phyloP scores from a whole-genome alignment of 345 rosid species.

The Angophora floribunda region DNA sequence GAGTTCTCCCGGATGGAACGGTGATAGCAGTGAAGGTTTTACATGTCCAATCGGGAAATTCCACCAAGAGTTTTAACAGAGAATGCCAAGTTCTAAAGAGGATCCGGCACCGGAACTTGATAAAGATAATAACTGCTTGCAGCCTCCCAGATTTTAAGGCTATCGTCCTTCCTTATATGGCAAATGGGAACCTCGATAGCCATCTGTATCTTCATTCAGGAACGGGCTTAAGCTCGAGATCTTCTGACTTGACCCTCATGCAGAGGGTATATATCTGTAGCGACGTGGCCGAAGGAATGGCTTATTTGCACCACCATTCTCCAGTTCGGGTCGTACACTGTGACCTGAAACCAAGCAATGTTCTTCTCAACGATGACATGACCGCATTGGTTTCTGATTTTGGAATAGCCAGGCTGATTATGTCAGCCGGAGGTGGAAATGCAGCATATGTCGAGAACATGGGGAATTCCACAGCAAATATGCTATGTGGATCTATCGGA shows the following conservation, averaged over 20 bases:
- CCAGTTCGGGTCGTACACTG: conserved; percentile 46
- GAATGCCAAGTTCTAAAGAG: conserved; percentile 51
- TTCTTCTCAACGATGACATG: conserved; percentile 60
- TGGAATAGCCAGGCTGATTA: conserved; percentile 41
- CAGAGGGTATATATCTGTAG: conserved; percentile 50
- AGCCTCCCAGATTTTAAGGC: conserved; percentile 54
- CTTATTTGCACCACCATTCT: conserved; percentile 56
- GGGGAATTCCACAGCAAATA: conserved; percentile 43
- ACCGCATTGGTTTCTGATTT: conserved; percentile 55
- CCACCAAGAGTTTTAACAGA: conserved; percentile 44
- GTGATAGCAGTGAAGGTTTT: conserved; percentile 41
- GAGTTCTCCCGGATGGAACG: conserved; percentile 36
- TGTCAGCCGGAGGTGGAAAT: conserved; percentile 20
- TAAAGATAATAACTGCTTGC: conserved; percentile 50
- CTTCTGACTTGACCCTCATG: conserved; percentile 30
- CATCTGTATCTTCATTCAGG: conserved; percentile 31
- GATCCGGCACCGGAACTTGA: conserved; percentile 48
- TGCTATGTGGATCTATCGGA: conserved; percentile 39
- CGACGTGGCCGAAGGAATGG: conserved; percentile 55
- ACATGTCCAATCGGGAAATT: conserved; percentile 32
- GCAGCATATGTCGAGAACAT: conserved; percentile 19
- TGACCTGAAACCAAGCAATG: conserved; percentile 55
- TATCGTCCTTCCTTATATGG: conserved; percentile 46
- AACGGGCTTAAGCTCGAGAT: conserved; percentile 10
- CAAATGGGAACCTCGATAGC: conserved; percentile 44